phyloP scores from a whole-genome alignment of 805 yeast genomes.

The Candida ovalis region DNA sequence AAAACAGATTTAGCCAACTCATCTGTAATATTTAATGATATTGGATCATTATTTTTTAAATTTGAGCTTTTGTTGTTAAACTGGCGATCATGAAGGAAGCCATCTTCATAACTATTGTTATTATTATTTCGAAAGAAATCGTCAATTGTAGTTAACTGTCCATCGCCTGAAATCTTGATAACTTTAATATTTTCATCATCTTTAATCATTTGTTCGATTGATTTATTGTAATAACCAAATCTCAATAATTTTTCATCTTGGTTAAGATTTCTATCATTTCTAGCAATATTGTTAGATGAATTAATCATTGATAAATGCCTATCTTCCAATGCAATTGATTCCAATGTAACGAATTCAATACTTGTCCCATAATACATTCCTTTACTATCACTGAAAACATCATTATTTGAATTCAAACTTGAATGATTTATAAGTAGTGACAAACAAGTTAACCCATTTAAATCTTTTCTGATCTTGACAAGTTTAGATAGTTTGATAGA shows the following conservation, averaged over 20 bases:
- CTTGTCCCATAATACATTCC: slow-evolving; percentile 25
- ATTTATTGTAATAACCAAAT: slow-evolving; percentile 25
- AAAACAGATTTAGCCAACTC: slow-evolving; percentile 27
- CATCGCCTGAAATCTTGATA: slow-evolving; percentile 24
- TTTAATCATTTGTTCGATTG: slow-evolving; percentile 29
- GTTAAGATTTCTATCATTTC: background rate
- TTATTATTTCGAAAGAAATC: slow-evolving; percentile 19
- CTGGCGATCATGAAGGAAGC: background rate
- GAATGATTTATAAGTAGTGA: slow-evolving; percentile 23
- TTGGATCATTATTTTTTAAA: background rate
- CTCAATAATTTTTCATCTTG: slow-evolving; percentile 3
- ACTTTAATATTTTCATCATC: slow-evolving; percentile 32
- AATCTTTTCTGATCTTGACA: slow-evolving; percentile 53
- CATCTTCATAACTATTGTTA: background rate
- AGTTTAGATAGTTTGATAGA: slow-evolving; percentile 49
- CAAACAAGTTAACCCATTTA: slow-evolving; percentile 38
- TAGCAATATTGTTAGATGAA: background rate
- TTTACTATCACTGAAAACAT: slow-evolving; percentile 12
- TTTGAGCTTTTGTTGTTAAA: background rate
- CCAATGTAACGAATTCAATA: slow-evolving; percentile 30
- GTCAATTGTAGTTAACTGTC: slow-evolving; percentile 28
- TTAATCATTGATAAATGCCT: background rate
- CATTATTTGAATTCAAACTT: slow-evolving; percentile 3
- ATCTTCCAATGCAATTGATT: slow-evolving; percentile 25
- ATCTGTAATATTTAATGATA: slow-evolving; percentile 20